Evolutionary conservation across 768 basidiomycete species (phyloP), one percentile per base, ranked within the genome.

Genomic region (Suillus spraguei): DNA sequence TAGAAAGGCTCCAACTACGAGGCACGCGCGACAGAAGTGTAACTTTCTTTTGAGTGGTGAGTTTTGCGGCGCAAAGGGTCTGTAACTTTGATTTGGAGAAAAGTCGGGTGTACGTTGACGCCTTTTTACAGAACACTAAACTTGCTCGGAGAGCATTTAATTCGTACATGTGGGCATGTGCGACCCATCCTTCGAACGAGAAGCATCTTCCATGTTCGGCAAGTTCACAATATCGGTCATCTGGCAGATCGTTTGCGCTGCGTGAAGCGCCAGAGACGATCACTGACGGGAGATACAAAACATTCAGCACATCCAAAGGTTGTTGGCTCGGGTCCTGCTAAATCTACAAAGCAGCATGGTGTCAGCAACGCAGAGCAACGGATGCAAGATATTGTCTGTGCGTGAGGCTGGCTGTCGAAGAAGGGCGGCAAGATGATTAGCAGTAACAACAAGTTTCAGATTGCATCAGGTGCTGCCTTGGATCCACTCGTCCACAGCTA

Each of bases 191-290:
- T n/a, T n/a, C n/a, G n/a, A n/a, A n/a, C n/a, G n/a, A n/a, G n/a
- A n/a, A n/a, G n/a, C n/a, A 93, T 99, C 60, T 99, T 99, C 81
- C 96, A 98, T 76, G 88, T 98, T 63, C 91, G 91, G 17, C 87
- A 96, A 72, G 82, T 99, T 10, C 97, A 99, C 72, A n/a, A n/a
- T n/a, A 84, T 97, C 50, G 97, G 97, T 1, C 97, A 99, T 79
- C 77, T 94, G 53, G 94, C 95, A 96, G 97, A 76, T 86, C 94
- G 1, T 97, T 97, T 70, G 92, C 92, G 1, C 81, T 96, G 66
- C 90, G 2, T 28, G 28, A 4, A 28, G 28, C 4, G 28, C 28
- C 28, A 28, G 4, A 28, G 28, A 28, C 4, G 28, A 71, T 84
- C 60, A 73, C 69, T 10, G n/a, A 68, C 8, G 61, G 69, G 5